These are phyloP conservation scores for Epichloe gansuensis DNA, from an alignment of 2,329 filamentous ascomycete genomes.

Conservation along the genomic window DNA sequence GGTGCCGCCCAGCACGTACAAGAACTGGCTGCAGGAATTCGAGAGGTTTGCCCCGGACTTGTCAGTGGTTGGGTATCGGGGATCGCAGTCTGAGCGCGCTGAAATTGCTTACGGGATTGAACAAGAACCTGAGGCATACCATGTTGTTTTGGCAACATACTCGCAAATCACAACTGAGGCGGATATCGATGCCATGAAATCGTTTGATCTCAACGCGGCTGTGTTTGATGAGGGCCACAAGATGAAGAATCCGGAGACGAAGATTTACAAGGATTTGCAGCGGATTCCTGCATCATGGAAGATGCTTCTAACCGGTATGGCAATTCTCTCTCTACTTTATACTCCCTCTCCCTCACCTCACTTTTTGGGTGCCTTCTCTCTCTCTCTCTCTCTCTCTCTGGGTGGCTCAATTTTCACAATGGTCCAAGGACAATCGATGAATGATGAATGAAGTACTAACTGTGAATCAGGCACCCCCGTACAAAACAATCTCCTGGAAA, in stretches of 20 bases:
- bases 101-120: conserved; percentile 54
- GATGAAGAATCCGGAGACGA: conserved; percentile 76
- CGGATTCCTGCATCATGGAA: conserved; percentile 71
- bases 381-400: too few species aligned
- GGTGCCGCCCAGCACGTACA: conserved; percentile 83
- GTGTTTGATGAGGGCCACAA: conserved; percentile 94
- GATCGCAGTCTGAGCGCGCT: conserved; percentile 52
- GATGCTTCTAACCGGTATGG: conserved; percentile 50
- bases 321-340: background rate
- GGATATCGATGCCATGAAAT: conserved; percentile 38
- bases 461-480: conserved; percentile 61
- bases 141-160: conserved; percentile 48
- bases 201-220: conserved; percentile 37
- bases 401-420: too few species aligned
- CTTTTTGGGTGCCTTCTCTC: too few species aligned
- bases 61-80: conserved; percentile 57
- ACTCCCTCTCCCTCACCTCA: too few species aligned
- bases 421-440: background rate
- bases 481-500: conserved; percentile 87
- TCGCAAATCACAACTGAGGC: conserved; percentile 41
- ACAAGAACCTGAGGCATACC: conserved; percentile 50
- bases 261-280: conserved; percentile 67
- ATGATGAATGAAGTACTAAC: conserved; percentile 9
- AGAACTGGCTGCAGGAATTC: conserved; percentile 93
- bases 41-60: conserved; percentile 70